Conservation (phyloP, 2,329 filamentous ascomycete species). For the Bertia moriformis region DNA sequence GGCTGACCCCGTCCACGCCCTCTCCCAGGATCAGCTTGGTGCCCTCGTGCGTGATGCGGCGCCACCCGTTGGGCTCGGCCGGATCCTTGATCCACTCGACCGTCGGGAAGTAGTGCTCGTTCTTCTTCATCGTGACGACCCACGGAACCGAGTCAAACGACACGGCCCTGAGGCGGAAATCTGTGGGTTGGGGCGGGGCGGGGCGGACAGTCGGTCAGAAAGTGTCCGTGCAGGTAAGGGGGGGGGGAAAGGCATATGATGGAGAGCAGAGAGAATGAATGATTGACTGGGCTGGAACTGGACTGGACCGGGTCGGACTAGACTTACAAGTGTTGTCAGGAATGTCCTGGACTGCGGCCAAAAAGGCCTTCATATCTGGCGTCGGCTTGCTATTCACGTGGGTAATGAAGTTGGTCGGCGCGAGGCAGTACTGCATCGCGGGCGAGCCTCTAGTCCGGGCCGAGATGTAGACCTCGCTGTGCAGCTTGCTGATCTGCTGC, state of each 20-base stretch:
- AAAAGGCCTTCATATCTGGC: conserved; percentile 66
- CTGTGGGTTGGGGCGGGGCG: conserved; percentile 18
- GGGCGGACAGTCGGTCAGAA: not conserved
- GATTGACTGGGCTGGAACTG: not conserved
- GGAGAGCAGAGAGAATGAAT: conserved; percentile 2
- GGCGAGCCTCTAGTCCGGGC: conserved; percentile 72
- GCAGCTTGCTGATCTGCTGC: conserved; percentile 91
- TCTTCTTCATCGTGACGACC: conserved; percentile 99
- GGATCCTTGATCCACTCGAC: conserved; percentile 56
- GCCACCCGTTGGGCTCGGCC: conserved; percentile 44
- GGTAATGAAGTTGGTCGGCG: conserved; percentile 93
- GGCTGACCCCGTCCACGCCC: conserved; percentile 9
- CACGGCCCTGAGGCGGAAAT: conserved; percentile 89
- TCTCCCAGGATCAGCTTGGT: conserved; percentile 38
- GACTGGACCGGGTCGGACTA: not conserved
- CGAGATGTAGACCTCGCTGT: conserved; percentile 91
- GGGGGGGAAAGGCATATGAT: too few species aligned
- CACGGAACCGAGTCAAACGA: conserved; percentile 97
- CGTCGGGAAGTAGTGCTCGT: conserved; percentile 81
- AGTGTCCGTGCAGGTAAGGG: not conserved
- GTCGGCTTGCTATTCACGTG: conserved; percentile 85
- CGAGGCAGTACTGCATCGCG: conserved; percentile 77
- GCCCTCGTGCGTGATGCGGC: conserved; percentile 45
- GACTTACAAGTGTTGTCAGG: conserved; percentile 77
- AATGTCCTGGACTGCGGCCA: conserved; percentile 70